phyloP scores from a whole-genome alignment of 1,284 basidiomycete species.

The Amylostereum areolatum region DNA sequence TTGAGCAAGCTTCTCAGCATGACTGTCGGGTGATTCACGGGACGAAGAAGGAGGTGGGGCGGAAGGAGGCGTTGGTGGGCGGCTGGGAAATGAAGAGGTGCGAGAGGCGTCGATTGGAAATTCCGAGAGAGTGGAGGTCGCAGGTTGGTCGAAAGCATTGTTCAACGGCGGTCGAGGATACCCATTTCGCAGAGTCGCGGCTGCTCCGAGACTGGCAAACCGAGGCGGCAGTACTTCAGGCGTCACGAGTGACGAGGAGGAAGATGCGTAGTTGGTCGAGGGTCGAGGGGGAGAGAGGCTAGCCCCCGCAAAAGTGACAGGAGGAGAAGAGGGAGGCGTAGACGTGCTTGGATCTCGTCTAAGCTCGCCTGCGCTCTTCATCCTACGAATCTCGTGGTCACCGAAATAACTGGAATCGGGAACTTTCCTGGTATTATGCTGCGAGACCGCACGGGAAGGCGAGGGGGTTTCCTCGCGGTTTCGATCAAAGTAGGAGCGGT shows the following conservation, averaged over 20 bases:
- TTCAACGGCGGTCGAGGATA: constrained; percentile 40
- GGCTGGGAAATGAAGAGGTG: constrained; percentile 19
- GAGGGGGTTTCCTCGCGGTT: constrained; percentile 24
- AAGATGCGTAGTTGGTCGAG: constrained; percentile 50
- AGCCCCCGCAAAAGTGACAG: constrained; percentile 27
- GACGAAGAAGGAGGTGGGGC: neutral
- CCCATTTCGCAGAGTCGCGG: constrained; percentile 26
- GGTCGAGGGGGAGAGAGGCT: constrained; percentile 32
- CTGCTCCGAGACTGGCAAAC: constrained; percentile 64
- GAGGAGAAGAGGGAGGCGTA: constrained; percentile 16
- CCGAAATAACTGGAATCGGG: constrained; percentile 35
- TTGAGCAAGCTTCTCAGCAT: constrained; percentile 19
- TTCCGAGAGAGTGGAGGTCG: neutral
- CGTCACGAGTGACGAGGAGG: constrained; percentile 48
- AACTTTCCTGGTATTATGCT: constrained; percentile 13
- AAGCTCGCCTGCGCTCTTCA: constrained; percentile 84
- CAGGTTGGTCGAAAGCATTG: constrained; percentile 19
- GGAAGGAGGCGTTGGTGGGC: neutral
- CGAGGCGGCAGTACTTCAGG: constrained; percentile 38
- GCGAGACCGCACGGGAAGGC: constrained; percentile 4
- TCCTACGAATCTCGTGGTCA: constrained; percentile 68
- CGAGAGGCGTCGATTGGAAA: neutral
- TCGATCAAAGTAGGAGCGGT: constrained; percentile 52
- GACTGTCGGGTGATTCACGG: constrained; percentile 7
- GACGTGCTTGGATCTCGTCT: constrained; percentile 34